Evolutionary conservation across 257 asterid species (phyloP).

Genomic region (Perilla frutescens): DNA sequence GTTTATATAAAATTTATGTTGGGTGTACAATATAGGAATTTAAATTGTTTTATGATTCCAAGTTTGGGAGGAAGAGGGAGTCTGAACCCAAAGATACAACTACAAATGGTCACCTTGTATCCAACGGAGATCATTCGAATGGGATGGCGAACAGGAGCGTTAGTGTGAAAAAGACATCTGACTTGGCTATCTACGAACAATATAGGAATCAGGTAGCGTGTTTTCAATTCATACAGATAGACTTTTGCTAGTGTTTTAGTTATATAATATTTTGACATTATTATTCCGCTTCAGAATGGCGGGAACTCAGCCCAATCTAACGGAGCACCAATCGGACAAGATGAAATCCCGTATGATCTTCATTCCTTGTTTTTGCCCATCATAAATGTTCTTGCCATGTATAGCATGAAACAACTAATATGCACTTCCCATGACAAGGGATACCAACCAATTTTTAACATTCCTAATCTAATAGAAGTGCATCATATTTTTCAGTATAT

Average conservation of each 20-base stretch:
- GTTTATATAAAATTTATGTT: slow-evolving; percentile 44
- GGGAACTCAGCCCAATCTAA: slow-evolving; percentile 48
- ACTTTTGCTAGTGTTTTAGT: slow-evolving; percentile 10
- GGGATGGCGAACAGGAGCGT: slow-evolving; percentile 51
- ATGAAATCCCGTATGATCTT: slow-evolving; percentile 68
- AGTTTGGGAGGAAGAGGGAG: slow-evolving; percentile 95
- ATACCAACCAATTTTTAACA: background rate
- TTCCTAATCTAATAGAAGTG: background rate
- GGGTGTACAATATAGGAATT: slow-evolving; percentile 68
- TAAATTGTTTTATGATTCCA: slow-evolving; percentile 81
- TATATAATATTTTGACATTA: slow-evolving; percentile 30
- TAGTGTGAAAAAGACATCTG: slow-evolving; percentile 59
- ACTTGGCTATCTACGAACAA: slow-evolving; percentile 86
- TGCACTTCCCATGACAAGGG: slow-evolving; percentile 9
- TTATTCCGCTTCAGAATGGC: slow-evolving; percentile 53
- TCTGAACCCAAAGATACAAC: slow-evolving; percentile 48
- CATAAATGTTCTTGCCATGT: slow-evolving; percentile 15
- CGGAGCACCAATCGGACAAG: slow-evolving; percentile 61
- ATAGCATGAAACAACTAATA: background rate
- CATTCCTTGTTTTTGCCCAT: slow-evolving; percentile 21
- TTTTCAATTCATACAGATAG: slow-evolving; percentile 18
- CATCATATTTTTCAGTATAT: background rate
- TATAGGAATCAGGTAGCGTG: slow-evolving; percentile 64
- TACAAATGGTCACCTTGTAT: slow-evolving; percentile 43
- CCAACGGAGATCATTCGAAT: slow-evolving; percentile 43